These are phyloP conservation scores for Cynanchum wilfordii DNA, from an alignment of 257 asterid genomes.

Conservation along the genomic window DNA sequence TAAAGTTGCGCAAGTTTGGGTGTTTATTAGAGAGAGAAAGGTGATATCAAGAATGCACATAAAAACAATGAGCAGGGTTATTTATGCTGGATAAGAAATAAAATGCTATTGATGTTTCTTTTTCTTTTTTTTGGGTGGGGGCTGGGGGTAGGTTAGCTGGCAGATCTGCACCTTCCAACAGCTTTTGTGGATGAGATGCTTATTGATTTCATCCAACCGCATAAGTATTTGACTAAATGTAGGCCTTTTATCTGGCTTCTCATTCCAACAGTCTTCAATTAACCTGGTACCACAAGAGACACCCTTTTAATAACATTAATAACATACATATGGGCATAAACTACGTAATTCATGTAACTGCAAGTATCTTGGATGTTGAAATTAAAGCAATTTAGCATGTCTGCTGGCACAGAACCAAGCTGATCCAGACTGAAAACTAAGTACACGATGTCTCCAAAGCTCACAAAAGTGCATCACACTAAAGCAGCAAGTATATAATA, in stretches of 20 bases:
- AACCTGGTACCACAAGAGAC: constrained; percentile 46
- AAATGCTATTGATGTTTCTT: too few relatives aligned
- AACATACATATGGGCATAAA: neutral
- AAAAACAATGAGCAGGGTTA: neutral
- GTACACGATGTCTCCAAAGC: neutral
- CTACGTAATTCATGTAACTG: neutral
- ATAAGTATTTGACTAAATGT: constrained; percentile 52
- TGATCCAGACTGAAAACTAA: neutral
- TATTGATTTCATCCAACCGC: constrained; percentile 48
- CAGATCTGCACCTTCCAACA: constrained; percentile 61
- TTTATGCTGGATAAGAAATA: too few relatives aligned
- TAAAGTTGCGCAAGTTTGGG: neutral
- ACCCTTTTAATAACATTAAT: neutral
- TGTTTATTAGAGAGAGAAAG: neutral
- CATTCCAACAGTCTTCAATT: constrained; percentile 66
- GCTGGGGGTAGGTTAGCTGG: neutral
- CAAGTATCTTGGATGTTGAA: neutral
- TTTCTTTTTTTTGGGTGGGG: neutral
- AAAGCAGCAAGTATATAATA: neutral
- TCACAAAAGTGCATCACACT: neutral
- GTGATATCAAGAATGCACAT: constrained; percentile 1
- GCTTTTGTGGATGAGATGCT: constrained; percentile 35
- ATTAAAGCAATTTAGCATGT: neutral
- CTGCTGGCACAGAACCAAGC: neutral
- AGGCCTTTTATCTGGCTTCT: constrained; percentile 56